Conservation (phyloP, 371 early-diverging fungal genomes). For the Funneliformis caledonium region DNA sequence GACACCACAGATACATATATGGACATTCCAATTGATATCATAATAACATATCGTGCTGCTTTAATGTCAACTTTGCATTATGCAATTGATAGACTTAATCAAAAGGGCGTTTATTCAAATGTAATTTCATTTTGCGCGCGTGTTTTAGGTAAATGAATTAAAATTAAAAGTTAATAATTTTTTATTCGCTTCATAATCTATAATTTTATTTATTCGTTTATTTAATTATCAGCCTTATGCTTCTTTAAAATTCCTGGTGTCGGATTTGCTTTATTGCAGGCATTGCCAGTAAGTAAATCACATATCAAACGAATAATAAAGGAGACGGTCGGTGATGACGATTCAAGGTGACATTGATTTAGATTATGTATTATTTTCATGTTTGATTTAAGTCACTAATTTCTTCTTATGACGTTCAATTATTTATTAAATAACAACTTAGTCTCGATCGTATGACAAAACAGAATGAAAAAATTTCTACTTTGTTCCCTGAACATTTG, state of each 20-base stretch:
- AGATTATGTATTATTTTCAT: not conserved
- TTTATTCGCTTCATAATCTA: not conserved
- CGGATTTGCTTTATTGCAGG: slow-evolving; percentile 51
- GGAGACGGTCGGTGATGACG: slow-evolving; percentile 48
- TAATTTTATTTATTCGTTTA: not conserved
- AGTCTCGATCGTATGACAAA: slow-evolving; percentile 46
- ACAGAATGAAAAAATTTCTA: slow-evolving; percentile 40
- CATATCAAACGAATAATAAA: slow-evolving; percentile 49
- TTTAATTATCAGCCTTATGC: slow-evolving; percentile 49
- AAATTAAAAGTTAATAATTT: not conserved
- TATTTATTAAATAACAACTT: not conserved
- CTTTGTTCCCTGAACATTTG: slow-evolving; percentile 49
- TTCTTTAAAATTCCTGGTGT: slow-evolving; percentile 63
- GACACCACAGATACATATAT: not conserved
- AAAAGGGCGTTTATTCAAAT: slow-evolving; percentile 53
- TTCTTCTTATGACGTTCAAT: not conserved
- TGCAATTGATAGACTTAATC: slow-evolving; percentile 34
- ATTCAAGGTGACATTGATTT: slow-evolving; percentile 22
- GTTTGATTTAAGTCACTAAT: not conserved
- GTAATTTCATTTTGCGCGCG: slow-evolving; percentile 61
- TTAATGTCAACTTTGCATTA: slow-evolving; percentile 27
- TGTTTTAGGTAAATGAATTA: slow-evolving; percentile 46
- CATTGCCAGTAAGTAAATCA: slow-evolving; percentile 49
- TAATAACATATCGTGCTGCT: slow-evolving; percentile 26
- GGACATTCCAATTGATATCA: slow-evolving; percentile 23